Evolutionary conservation across 164 flowering plant species (phyloP).

Genomic region (Houttuynia cordata): DNA sequence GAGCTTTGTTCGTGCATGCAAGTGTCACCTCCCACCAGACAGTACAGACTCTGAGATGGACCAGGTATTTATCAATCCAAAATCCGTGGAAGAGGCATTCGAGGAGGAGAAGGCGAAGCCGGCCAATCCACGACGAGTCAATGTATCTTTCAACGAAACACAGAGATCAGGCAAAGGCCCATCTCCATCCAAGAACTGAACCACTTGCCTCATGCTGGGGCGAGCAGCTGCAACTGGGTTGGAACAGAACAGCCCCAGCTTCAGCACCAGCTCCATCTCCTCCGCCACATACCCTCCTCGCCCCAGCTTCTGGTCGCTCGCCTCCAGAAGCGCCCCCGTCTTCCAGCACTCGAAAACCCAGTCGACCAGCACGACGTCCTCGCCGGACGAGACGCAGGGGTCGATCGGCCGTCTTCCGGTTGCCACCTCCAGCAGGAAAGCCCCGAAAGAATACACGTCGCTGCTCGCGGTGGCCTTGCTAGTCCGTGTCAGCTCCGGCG

Average conservation of each 20-base stretch:
- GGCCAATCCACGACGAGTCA: too few species aligned
- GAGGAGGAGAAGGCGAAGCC: too few species aligned
- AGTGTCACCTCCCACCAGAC: background rate
- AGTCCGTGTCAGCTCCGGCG: constrained; percentile 4
- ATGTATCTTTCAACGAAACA: too few species aligned
- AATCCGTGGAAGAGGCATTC: too few species aligned
- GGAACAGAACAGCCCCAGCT: constrained; percentile 8
- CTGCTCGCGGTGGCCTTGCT: constrained; percentile 3
- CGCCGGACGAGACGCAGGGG: background rate
- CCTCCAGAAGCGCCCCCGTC: constrained; percentile 9
- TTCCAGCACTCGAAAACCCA: constrained; percentile 6
- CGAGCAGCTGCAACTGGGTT: too few species aligned
- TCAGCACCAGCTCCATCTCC: constrained; percentile 17
- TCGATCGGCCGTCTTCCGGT: constrained; percentile 10
- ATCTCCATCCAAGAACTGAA: too few species aligned
- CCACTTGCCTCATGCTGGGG: background rate
- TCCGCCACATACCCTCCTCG: constrained; percentile 6
- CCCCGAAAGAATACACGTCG: constrained; percentile 8
- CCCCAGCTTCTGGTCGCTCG: constrained; percentile 11
- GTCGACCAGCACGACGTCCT: constrained; percentile 6
- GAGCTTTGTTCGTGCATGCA: too few species aligned
- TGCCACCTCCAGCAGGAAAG: constrained; percentile 9
- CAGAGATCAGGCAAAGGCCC: too few species aligned
- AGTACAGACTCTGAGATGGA: too few species aligned
- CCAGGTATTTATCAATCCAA: too few species aligned